Conservation (phyloP, 2,329 filamentous ascomycete species). For the Penicillium paneum region DNA sequence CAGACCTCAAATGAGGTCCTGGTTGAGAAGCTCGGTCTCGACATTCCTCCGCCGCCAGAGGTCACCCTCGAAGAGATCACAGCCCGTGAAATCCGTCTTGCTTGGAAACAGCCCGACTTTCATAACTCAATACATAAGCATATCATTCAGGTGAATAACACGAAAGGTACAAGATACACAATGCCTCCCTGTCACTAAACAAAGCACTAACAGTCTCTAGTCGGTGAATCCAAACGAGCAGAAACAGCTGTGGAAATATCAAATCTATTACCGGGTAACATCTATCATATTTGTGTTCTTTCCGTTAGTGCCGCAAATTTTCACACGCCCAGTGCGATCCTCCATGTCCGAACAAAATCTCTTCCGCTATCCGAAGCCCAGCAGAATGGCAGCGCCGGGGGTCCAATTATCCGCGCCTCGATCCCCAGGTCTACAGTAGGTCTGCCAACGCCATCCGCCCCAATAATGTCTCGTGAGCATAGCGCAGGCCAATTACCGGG, state of each 20-base stretch:
- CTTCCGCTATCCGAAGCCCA: conserved; percentile 41
- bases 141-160: conserved; percentile 88
- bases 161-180: conserved; percentile 62
- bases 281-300: conserved; percentile 91
- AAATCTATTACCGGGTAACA: conserved; percentile 78
- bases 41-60: conserved; percentile 85
- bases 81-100: conserved; percentile 79
- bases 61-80: conserved; percentile 89
- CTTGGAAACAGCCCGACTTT: conserved; percentile 76
- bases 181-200: conserved; percentile 3
- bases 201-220: conserved; percentile 43
- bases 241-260: conserved; percentile 90
- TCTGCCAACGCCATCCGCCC: conserved; percentile 59
- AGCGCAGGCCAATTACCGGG: conserved; percentile 53
- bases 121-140: conserved; percentile 75
- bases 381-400: conserved; percentile 33
- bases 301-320: conserved; percentile 90
- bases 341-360: conserved; percentile 74
- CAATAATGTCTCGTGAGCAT: conserved; percentile 63
- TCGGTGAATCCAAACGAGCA: conserved; percentile 76
- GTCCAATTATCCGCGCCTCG: conserved; percentile 51
- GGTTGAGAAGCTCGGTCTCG: conserved; percentile 85
- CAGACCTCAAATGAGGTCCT: conserved; percentile 88
- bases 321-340: conserved; percentile 79
- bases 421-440: conserved; percentile 53